Evolutionary conservation across 1,284 basidiomycete genomes (phyloP), one percentile per base, ranked within the genome.

Genomic region (Malassezia furfur): DNA sequence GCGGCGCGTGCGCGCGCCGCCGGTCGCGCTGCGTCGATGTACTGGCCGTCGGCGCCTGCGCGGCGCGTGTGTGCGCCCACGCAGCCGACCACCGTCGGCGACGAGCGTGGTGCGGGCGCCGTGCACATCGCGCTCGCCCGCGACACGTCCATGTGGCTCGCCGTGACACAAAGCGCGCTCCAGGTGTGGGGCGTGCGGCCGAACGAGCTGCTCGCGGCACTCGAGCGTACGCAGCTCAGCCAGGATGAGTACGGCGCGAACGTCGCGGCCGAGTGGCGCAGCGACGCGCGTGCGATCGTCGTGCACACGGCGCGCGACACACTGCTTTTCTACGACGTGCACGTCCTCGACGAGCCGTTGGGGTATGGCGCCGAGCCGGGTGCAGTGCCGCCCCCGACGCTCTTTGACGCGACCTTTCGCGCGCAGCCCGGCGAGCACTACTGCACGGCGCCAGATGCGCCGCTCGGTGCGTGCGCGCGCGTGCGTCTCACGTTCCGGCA

Each of bases 11-110:
- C 25, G 25, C 25, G 25, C 25, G 25, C 25, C 25, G 25, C 4
- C 25, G 25, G 25, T 28, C 25, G 25, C 25, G 25, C 25, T 28
- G 25, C 25, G 25, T 28, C 25, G 50, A 73, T 73, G 70, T 73
- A 73, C 43, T 73, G 70, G 70, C 70, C 70, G 17, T 67, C 62
- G 8, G 62, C 63, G 30, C 65, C 62, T 41, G 68, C 69, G 40
- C 59, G 65, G 48, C 57, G 69, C 25, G 3, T 28, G 25, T 28
- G 25, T 28, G 25, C 25, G 25, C 25, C 25, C 25, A 28, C 25
- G 25, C 25, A 28, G 25, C 25, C 25, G 25, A 28, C 25, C 7
- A 28, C 25, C 25, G 25, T 7, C 7, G 25, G 25, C 25, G 25
- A 28, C 25, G 25, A 28, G 25, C 25, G 63, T n/a, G 40, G 60